Conservation (phyloP, 2,329 filamentous ascomycete genomes). For the Penicillium italicum region DNA sequence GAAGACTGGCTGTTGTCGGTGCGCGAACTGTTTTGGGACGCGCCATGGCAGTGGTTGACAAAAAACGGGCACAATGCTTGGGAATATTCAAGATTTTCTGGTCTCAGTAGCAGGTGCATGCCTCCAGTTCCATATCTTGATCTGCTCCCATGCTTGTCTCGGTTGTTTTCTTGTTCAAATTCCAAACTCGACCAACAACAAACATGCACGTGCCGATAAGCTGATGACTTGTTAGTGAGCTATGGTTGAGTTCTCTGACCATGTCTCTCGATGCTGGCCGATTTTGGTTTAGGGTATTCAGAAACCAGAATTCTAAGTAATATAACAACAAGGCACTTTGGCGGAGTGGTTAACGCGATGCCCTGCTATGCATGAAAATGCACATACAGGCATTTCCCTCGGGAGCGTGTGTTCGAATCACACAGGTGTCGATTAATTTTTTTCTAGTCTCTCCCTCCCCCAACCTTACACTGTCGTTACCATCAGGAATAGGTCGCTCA, state of each 20-base stretch:
- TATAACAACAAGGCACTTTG: too few relatives aligned
- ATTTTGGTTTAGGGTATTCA: too few relatives aligned
- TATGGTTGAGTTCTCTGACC: background rate
- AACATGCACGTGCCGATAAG: slow-evolving; percentile 7
- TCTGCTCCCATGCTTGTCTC: background rate
- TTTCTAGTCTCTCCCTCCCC: too few relatives aligned
- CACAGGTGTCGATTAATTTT: background rate
- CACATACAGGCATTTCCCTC: background rate
- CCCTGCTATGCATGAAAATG: background rate
- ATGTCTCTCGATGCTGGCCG: too few relatives aligned
- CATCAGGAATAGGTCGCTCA: too few relatives aligned
- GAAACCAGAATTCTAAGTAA: too few relatives aligned
- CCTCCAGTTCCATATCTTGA: background rate
- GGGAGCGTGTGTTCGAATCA: background rate
- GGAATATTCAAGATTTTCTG: background rate
- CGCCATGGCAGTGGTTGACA: slow-evolving; percentile 24
- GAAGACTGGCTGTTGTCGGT: slow-evolving; percentile 67
- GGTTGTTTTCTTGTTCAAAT: background rate
- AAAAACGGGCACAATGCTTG: background rate
- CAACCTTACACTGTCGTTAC: too few relatives aligned
- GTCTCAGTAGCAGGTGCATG: background rate
- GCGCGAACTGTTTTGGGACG: slow-evolving; percentile 43
- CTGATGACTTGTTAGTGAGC: background rate
- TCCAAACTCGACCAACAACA: slow-evolving; percentile 1
- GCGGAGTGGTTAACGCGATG: too few relatives aligned